A percentile compares a stretch with the other conserved stretches of the same genome.
These are phyloP conservation scores for Phytophthora litchii DNA, from an alignment of 352 stramenopile species.

Conservation along the genomic window DNA sequence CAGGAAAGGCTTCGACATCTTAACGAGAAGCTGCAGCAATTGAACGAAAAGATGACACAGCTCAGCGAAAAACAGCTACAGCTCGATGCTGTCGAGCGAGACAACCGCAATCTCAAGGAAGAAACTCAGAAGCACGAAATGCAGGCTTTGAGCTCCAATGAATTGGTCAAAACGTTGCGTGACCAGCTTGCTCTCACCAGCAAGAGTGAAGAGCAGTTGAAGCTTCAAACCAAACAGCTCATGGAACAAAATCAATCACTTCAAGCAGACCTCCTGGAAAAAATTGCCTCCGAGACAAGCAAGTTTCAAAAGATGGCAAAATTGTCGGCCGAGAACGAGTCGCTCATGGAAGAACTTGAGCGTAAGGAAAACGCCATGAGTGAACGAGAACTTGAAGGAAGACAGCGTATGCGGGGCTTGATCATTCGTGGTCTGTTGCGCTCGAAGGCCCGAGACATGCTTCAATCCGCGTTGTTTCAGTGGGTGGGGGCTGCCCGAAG, in stretches of 20 bases:
- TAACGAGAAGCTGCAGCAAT: constrained; percentile 42
- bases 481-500: constrained; percentile 30
- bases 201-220: constrained; percentile 72
- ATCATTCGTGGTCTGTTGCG: constrained; percentile 42
- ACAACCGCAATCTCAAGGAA: constrained; percentile 65
- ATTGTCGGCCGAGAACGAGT: constrained; percentile 64
- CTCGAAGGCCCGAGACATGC: constrained; percentile 33
- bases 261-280: constrained; percentile 68
- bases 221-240: constrained; percentile 71
- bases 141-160: constrained; percentile 58
- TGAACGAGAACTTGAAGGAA: constrained; percentile 35
- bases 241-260: constrained; percentile 75
- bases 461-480: constrained; percentile 32
- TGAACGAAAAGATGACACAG: constrained; percentile 40
- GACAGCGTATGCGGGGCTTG: constrained; percentile 31
- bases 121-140: constrained; percentile 67
- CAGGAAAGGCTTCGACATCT: constrained; percentile 42
- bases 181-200: constrained; percentile 58
- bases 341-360: constrained; percentile 56
- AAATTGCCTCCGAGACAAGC: constrained; percentile 63
- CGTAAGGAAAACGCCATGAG: constrained; percentile 42
- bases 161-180: constrained; percentile 56
- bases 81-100: constrained; percentile 52
- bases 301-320: constrained; percentile 77
- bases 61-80: constrained; percentile 44